Percentiles rank a stretch among this genome's conserved stretches.
Evolutionary conservation across 139 green algal species (phyloP).

Genomic region (Eudorina sp.): DNA sequence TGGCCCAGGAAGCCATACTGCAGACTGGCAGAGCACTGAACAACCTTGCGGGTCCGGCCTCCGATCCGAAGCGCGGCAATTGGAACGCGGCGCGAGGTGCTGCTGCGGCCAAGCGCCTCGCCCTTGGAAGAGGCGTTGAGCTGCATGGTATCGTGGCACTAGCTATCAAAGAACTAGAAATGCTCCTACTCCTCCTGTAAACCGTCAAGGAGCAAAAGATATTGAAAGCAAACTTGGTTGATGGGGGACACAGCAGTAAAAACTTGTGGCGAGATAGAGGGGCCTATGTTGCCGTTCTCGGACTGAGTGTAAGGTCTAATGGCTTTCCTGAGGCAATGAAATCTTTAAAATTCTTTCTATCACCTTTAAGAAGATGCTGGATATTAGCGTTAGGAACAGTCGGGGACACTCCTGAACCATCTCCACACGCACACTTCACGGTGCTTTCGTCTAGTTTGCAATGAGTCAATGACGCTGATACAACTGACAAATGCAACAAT

Average conservation of each 20-base stretch:
- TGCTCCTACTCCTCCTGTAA: background rate
- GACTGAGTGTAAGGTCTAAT: background rate
- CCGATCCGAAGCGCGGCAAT: conserved; percentile 21
- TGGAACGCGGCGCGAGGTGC: conserved; percentile 2
- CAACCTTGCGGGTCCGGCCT: conserved; percentile 32
- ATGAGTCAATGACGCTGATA: too few relatives aligned
- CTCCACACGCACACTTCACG: too few relatives aligned
- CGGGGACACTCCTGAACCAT: too few relatives aligned
- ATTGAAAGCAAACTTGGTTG: too few relatives aligned
- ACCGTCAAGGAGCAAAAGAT: conserved; percentile 21
- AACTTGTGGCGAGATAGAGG: background rate
- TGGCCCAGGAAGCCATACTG: conserved; percentile 33
- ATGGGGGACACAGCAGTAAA: too few relatives aligned
- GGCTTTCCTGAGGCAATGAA: background rate
- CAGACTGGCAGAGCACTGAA: conserved; percentile 16
- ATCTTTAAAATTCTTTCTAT: background rate
- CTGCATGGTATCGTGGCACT: conserved; percentile 14
- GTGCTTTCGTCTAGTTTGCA: too few relatives aligned
- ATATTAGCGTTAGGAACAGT: too few relatives aligned
- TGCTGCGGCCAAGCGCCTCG: background rate
- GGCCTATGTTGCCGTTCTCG: background rate
- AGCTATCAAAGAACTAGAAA: background rate
- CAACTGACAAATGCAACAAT: too few relatives aligned
- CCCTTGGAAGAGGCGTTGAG: conserved; percentile 20
- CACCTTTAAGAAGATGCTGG: too few relatives aligned